These are phyloP conservation scores for Coffea eugenioides DNA, from an alignment of 257 asterid species.

Conservation along the genomic window DNA sequence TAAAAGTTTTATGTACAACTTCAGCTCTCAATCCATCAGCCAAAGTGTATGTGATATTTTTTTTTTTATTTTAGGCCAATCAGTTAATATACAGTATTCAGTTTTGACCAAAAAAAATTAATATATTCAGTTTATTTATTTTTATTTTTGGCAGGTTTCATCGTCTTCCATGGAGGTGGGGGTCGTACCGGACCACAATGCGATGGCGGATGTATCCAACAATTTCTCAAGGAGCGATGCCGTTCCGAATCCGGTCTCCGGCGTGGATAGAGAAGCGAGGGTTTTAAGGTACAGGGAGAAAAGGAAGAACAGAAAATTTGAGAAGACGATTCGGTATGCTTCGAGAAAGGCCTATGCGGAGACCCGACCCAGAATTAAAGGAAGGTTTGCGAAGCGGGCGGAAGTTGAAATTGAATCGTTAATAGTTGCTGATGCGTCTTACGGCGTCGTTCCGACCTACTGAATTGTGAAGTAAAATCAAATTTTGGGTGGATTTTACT, in stretches of 20 bases:
- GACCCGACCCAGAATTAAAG: constrained; percentile 77
- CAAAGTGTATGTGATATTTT: constrained; percentile 57
- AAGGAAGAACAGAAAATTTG: constrained; percentile 66
- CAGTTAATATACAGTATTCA: no score
- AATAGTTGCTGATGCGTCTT: constrained; percentile 33
- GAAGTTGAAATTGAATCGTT: constrained; percentile 56
- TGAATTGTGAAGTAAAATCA: constrained; percentile 12
- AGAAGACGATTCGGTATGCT: constrained; percentile 75
- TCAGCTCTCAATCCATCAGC: constrained; percentile 74
- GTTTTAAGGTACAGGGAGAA: constrained; percentile 80
- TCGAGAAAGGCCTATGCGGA: constrained; percentile 90
- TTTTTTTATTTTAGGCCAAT: no score
- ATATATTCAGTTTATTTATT: neutral
- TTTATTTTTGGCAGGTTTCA: constrained; percentile 39
- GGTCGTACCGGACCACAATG: constrained; percentile 62
- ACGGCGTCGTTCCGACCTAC: constrained; percentile 61
- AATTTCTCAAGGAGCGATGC: constrained; percentile 29
- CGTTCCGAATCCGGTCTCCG: constrained; percentile 39
- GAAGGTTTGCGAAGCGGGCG: constrained; percentile 68
- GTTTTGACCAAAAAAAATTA: no score
- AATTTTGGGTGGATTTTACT: constrained; percentile 16
- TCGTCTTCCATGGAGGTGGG: constrained; percentile 73
- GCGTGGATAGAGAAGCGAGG: constrained; percentile 67
- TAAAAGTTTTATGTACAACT: constrained; percentile 71
- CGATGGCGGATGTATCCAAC: constrained; percentile 47